These are phyloP conservation scores for Teunomyces aglyptinius DNA, from an alignment of 805 yeast genomes.

Conservation along the genomic window DNA sequence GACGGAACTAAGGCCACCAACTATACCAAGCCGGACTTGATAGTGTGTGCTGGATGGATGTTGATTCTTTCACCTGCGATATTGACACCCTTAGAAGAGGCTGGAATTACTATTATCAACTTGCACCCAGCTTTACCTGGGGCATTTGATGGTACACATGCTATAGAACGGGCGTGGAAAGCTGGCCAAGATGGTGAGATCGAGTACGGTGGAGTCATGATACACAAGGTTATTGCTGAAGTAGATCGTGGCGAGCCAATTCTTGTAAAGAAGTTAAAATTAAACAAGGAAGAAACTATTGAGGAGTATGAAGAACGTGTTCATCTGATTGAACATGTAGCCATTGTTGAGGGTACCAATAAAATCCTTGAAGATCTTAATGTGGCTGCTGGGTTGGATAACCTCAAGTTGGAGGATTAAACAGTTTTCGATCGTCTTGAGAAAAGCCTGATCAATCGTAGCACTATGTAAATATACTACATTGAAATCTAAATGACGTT, in stretches of 20 bases:
- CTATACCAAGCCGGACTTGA: conserved; percentile 67
- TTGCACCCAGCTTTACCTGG: conserved; percentile 98
- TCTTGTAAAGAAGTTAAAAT: conserved; percentile 72
- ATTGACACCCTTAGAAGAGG: conserved; percentile 59
- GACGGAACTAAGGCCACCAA: conserved; percentile 27
- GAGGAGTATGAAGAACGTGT: conserved; percentile 82
- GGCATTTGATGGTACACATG: conserved; percentile 94
- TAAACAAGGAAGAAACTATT: conserved; percentile 68
- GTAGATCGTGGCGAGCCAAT: conserved; percentile 94
- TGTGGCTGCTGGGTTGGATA: conserved; percentile 1
- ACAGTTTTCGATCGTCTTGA: neutral
- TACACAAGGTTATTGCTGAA: conserved; percentile 92
- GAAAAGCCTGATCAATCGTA: too few species aligned
- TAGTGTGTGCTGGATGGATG: conserved; percentile 99
- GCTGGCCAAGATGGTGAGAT: conserved; percentile 86
- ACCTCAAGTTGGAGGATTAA: neutral
- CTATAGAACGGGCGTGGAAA: conserved; percentile 94
- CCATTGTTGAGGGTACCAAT: conserved; percentile 89
- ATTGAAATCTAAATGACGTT: conserved; percentile 1
- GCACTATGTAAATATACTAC: conserved; percentile 1
- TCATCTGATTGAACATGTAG: conserved; percentile 80
- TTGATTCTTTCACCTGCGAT: conserved; percentile 80
- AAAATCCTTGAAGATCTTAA: conserved; percentile 48
- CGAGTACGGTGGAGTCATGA: conserved; percentile 87
- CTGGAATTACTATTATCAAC: conserved; percentile 77